Evolutionary conservation across 345 rosid genomes (phyloP), one percentile per base, ranked within the genome.

Genomic region (Eucalyptus camaldulensis): DNA sequence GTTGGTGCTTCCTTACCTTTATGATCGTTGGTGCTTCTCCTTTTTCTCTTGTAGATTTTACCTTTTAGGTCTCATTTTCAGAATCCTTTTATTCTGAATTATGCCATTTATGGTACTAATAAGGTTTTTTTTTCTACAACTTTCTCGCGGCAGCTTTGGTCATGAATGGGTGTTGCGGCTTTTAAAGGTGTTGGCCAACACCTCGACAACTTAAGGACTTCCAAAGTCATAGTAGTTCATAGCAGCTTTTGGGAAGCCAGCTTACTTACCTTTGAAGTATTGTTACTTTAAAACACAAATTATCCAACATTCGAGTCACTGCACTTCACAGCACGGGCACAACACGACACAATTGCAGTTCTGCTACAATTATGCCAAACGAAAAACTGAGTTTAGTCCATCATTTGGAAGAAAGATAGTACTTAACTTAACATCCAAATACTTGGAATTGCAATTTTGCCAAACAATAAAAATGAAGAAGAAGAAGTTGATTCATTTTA

Each of bases 1-100:
- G 9, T 7, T 1, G 56, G 21, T 51, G 54, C 54, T 51, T 54
- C 58, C 2, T 27, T 12, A 12, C 69, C 69, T 27, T 60, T 62
- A 5, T 6, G 0, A 27, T 0, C 2, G 8, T 62, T 0, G n/a
- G 33, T 7, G 72, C 19, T 13, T 62, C 33, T 62, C 33, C 19
- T 62, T 29, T 62, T 62, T 62, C 72, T 62, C 29, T 29, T 29
- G 5, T 62, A 29, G 19, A 7, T 29, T 62, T 62, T 13, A 62
- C 33, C 2, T 62, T 12, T 56, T 24, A 27, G 31, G 16, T 62
- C 4, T 62, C 69, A 12, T 29, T 10, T 60, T 60, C 3, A 4
- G 17, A 62, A 29, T 6, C 69, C 8, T 12, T 62, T 62, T 6
- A 62, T 62, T 29, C 1, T 62, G 3, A 29, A 62, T 62, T 27